Evolutionary conservation across 192 early-diverging fungal species (phyloP), one percentile per base, ranked within the genome.

Genomic region (Gryganskiella cystojenkinii): DNA sequence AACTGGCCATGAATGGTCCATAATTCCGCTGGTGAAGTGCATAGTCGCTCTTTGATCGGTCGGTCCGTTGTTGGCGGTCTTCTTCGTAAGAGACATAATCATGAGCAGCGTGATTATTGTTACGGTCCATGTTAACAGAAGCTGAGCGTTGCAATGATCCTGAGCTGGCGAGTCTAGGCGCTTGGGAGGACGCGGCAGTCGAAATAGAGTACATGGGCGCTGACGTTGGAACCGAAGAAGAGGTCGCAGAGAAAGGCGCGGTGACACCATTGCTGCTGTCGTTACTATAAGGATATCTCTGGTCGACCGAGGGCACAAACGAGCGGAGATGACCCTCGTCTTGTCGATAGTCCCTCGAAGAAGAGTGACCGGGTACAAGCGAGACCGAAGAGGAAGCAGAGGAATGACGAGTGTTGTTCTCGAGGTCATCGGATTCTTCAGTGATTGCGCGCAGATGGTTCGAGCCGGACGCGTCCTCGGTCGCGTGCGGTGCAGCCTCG

Each of bases 21-120:
- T 78, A 78, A 42, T 78, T 78, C 31, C 68, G 74, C 40, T 78
- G 74, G 37, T 78, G 74, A 7, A 78, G 74, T 17, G 74, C 74
- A 60, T 69, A 69, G n/a, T 78, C 66, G 37, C 74, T 78, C 56
- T 69, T 78, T 2, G 74, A 67, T 19, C 66, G 74, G 33, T 78
- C 74, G 46, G 56, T 58, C 22, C 67, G 55, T 19, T 54, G 34
- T 10, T 68, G 74, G 3, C 43, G 42, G 37, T 67, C 42, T 30
- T 78, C 58, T 3, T 67, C 59, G 1, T 59, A 60, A 44, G 67
- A 58, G 37, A 57, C 56, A 9, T 59, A 69, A 30, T 69, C 42
- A 33, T 33, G n/a, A n/a, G n/a, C n/a, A n/a, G n/a, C 57, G 24
- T 75, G 65, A 22, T 73, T 56, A 14, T 60, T 61, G 63, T 73